These are phyloP conservation scores for Leccinum solheimii DNA, from an alignment of 1,284 basidiomycete species.

Conservation along the genomic window DNA sequence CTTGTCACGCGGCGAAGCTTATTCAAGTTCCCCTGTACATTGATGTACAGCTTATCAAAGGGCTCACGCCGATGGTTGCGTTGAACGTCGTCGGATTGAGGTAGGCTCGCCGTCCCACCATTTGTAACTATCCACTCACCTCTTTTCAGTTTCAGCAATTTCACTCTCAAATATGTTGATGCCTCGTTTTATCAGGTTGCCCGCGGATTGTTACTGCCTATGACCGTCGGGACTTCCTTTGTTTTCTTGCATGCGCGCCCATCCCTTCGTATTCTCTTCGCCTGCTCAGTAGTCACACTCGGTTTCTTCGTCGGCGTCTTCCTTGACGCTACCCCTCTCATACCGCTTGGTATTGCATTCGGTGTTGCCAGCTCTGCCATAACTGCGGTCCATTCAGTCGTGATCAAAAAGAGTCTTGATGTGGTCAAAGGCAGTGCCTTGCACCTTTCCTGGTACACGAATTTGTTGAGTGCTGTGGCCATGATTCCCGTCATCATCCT, in stretches of 20 bases:
- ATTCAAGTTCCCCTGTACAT: conserved; percentile 62
- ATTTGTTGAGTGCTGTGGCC: conserved; percentile 67
- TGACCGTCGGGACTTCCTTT: conserved; percentile 81
- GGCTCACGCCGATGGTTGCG: conserved; percentile 68
- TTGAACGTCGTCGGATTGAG: conserved; percentile 81
- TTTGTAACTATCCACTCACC: neutral
- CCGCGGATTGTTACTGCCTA: conserved; percentile 82
- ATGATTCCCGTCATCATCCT: conserved; percentile 69
- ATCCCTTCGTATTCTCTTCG: conserved; percentile 65
- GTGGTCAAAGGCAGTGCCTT: conserved; percentile 79
- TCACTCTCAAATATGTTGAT: conserved; percentile 88
- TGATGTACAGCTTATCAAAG: conserved; percentile 63
- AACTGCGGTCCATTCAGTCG: conserved; percentile 80
- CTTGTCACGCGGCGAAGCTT: conserved; percentile 60
- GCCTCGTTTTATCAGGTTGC: conserved; percentile 92
- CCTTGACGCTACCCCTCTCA: conserved; percentile 66
- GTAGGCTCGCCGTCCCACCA: conserved; percentile 39
- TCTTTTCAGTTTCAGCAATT: conserved; percentile 75
- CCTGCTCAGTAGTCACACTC: conserved; percentile 73
- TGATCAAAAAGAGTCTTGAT: conserved; percentile 78
- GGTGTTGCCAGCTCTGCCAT: conserved; percentile 77
- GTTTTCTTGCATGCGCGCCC: conserved; percentile 71
- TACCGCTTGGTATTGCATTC: conserved; percentile 65
- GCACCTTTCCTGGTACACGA: conserved; percentile 83
- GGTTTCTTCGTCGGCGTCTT: conserved; percentile 88